Conservation (phyloP, 108 stramenopile genomes). For the Conticribra guillardii region DNA sequence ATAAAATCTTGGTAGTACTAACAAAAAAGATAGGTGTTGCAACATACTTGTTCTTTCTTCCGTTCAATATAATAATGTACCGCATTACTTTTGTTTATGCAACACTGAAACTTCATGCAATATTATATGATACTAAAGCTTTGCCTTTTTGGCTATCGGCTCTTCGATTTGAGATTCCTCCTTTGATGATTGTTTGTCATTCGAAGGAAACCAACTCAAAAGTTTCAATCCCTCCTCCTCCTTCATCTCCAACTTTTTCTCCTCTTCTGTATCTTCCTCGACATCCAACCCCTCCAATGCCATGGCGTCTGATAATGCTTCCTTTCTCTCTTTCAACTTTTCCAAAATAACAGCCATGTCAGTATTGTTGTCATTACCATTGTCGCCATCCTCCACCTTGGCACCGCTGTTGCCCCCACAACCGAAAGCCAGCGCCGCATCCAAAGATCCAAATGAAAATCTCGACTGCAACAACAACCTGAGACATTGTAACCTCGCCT, state of each 20-base stretch:
- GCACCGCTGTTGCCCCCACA: conserved; percentile 25
- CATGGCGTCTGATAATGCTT: conserved; percentile 72
- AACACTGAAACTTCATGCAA: too few species aligned
- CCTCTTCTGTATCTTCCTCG: conserved; percentile 43
- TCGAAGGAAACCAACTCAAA: conserved; percentile 48
- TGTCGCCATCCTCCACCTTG: conserved; percentile 8
- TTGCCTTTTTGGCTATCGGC: background rate
- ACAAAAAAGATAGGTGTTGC: too few species aligned
- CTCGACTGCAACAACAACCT: conserved; percentile 70
- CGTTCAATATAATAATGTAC: too few species aligned
- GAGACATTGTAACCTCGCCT: conserved; percentile 63
- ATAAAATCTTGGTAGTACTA: too few species aligned
- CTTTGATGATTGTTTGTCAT: background rate
- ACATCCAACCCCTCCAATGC: conserved; percentile 83
- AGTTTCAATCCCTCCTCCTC: conserved; percentile 46
- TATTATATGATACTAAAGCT: too few species aligned
- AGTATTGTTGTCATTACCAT: background rate
- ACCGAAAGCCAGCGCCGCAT: conserved; percentile 69
- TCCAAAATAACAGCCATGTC: conserved; percentile 24
- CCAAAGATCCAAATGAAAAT: conserved; percentile 76
- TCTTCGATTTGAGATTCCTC: background rate
- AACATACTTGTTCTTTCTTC: too few species aligned
- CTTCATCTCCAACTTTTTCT: conserved; percentile 25
- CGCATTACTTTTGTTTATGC: too few species aligned
- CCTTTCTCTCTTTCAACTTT: conserved; percentile 66